phyloP scores from a whole-genome alignment of 1,139 yeast genomes.

The Meyerozyma smithsonii region DNA sequence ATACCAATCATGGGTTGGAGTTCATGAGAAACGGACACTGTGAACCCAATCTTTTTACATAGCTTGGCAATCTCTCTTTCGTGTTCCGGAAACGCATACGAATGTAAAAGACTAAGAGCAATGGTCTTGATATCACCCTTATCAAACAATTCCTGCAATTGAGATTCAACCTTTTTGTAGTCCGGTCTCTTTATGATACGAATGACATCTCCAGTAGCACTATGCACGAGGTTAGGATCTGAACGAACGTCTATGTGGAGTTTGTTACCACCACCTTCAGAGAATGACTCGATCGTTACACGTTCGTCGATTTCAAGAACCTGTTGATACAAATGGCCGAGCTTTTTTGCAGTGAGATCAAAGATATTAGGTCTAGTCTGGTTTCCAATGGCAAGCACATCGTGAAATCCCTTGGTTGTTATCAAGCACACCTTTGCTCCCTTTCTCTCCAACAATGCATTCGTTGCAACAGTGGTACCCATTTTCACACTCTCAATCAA shows the following conservation, averaged over 20 bases:
- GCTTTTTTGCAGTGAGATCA: conserved; percentile 33
- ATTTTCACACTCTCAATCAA: conserved; percentile 29
- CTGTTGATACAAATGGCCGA: conserved; percentile 29
- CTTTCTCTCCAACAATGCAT: conserved; percentile 43
- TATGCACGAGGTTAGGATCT: conserved; percentile 21
- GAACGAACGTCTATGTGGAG: conserved; percentile 13
- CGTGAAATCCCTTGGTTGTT: conserved; percentile 51
- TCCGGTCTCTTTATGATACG: conserved; percentile 30
- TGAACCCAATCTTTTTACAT: conserved; percentile 32
- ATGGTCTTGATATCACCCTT: conserved; percentile 26
- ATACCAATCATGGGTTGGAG: conserved; percentile 44
- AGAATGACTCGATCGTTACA: conserved; percentile 33
- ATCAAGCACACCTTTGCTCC: conserved; percentile 48
- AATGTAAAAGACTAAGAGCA: conserved; percentile 37
- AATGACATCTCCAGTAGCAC: conserved; percentile 35
- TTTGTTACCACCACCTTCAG: conserved; percentile 40
- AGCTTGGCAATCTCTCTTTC: conserved; percentile 33
- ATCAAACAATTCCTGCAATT: conserved; percentile 22
- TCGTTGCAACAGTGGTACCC: conserved; percentile 41
- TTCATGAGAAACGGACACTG: conserved; percentile 36
- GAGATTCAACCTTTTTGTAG: conserved; percentile 18
- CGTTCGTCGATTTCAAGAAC: conserved; percentile 41
- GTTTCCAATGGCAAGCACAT: conserved; percentile 39
- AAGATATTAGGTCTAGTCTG: conserved; percentile 38
- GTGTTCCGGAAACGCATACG: conserved; percentile 39